phyloP scores from a whole-genome alignment of 352 stramenopile species.

The Phytophthora chlamydospora region DNA sequence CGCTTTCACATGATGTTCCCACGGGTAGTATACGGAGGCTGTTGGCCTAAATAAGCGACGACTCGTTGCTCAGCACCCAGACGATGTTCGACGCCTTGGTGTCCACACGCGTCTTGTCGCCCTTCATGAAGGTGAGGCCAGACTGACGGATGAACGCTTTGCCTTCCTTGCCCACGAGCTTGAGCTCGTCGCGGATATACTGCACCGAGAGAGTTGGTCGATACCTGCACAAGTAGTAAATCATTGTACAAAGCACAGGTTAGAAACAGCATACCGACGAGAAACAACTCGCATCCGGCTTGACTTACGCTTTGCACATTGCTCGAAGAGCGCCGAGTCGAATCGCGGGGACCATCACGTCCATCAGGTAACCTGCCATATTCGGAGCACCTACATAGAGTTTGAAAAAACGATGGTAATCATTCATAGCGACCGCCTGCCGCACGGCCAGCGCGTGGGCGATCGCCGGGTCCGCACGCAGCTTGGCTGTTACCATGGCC shows the following conservation, averaged over 20 bases:
- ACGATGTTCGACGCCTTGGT: slow-evolving; percentile 87
- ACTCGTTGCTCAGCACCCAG: slow-evolving; percentile 79
- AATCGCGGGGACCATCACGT: slow-evolving; percentile 84
- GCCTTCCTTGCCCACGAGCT: slow-evolving; percentile 73
- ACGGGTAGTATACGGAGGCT: neutral
- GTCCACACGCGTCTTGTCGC: slow-evolving; percentile 69
- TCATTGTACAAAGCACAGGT: slow-evolving; percentile 13
- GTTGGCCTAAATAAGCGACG: slow-evolving; percentile 79
- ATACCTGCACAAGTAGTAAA: slow-evolving; percentile 51
- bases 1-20: neutral
- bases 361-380: slow-evolving; percentile 92
- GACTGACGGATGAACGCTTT: slow-evolving; percentile 78
- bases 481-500: slow-evolving; percentile 50
- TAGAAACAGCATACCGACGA: slow-evolving; percentile 11
- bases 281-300: neutral
- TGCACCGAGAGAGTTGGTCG: slow-evolving; percentile 74
- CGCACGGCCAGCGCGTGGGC: slow-evolving; percentile 80
- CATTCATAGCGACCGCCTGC: slow-evolving; percentile 82
- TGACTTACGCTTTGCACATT: slow-evolving; percentile 89
- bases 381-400: slow-evolving; percentile 87
- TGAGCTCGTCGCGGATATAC: slow-evolving; percentile 77
- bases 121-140: slow-evolving; percentile 71
- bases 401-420: slow-evolving; percentile 91
- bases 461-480: slow-evolving; percentile 64
- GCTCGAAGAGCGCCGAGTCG: slow-evolving; percentile 80